phyloP scores from a whole-genome alignment of 2,329 filamentous ascomycete species.

The Stachybotrys echinatus region DNA sequence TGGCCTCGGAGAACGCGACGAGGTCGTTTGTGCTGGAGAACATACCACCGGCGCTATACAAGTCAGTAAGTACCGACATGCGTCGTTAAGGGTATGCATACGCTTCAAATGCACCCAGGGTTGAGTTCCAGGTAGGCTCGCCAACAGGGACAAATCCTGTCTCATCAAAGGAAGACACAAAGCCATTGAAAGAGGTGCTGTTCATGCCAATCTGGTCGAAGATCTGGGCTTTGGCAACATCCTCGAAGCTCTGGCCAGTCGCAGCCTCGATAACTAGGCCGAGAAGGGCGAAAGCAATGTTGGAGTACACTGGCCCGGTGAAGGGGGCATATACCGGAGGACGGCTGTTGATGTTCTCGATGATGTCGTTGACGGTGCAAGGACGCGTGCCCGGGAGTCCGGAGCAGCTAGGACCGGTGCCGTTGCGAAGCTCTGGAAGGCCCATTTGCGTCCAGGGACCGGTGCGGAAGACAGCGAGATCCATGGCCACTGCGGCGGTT shows the following conservation, averaged over 20 bases:
- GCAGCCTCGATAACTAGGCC: conserved; percentile 39
- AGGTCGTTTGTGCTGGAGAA: conserved; percentile 37
- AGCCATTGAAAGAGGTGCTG: conserved; percentile 29
- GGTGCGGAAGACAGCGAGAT: conserved; percentile 20
- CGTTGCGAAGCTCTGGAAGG: conserved; percentile 21
- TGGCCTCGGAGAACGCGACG: conserved; percentile 32
- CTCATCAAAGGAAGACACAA: conserved; percentile 16
- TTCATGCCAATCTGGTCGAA: conserved; percentile 36
- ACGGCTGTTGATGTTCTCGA: conserved; percentile 17
- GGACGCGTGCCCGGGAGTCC: conserved; percentile 25
- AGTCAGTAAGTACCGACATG: not conserved
- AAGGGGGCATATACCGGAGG: conserved; percentile 36
- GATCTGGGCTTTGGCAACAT: conserved; percentile 34
- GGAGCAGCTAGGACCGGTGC: conserved; percentile 23
- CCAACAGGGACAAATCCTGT: conserved; percentile 28
- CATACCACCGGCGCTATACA: conserved; percentile 28
- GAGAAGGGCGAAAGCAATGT: conserved; percentile 38
- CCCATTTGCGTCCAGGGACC: conserved; percentile 22
- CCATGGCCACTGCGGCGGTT: conserved; percentile 21
- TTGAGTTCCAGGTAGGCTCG: conserved; percentile 26
- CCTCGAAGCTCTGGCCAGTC: conserved; percentile 30
- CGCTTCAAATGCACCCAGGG: conserved; percentile 26
- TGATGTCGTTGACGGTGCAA: conserved; percentile 22
- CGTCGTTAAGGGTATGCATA: conserved; percentile 12
- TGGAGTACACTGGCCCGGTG: conserved; percentile 40